These are phyloP conservation scores for Knoxia roxburghii DNA, from an alignment of 257 asterid genomes.

Conservation along the genomic window DNA sequence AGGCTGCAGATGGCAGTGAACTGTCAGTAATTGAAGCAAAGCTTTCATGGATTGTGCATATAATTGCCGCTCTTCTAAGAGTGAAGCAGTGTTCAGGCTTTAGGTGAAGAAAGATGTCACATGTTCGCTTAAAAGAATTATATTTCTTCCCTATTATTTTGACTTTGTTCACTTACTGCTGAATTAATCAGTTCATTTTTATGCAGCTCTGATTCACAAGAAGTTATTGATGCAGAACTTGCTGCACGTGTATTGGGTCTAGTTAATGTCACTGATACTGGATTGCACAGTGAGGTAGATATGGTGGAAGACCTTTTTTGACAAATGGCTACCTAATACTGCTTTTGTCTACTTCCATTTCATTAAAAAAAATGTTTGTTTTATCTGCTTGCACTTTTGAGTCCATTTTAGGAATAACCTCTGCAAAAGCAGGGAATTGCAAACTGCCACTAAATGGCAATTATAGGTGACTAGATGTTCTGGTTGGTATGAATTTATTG, in stretches of 20 bases:
- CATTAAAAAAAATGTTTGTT: neutral
- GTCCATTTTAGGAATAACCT: neutral
- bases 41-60: conserved; percentile 96
- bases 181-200: conserved; percentile 11
- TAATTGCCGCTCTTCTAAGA: conserved; percentile 81
- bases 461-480: neutral
- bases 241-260: conserved; percentile 87
- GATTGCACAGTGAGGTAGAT: conserved; percentile 77
- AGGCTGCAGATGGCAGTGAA: conserved; percentile 58
- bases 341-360: neutral
- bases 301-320: neutral
- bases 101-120: conserved; percentile 39
- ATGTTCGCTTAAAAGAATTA: neutral
- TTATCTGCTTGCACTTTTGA: neutral
- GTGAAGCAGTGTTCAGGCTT: conserved; percentile 71
- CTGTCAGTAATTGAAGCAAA: conserved; percentile 75
- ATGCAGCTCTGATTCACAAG: conserved; percentile 82
- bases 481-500: neutral
- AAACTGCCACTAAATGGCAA: neutral
- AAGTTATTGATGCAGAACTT: conserved; percentile 92
- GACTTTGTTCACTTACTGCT: neutral
- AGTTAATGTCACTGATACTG: conserved; percentile 83
- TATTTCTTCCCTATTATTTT: neutral
- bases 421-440: neutral
- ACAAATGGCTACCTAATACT: neutral